Evolutionary conservation across 352 stramenopile genomes (phyloP), one percentile per base, ranked within the genome.

Genomic region (Globisporangium iwayamae): DNA sequence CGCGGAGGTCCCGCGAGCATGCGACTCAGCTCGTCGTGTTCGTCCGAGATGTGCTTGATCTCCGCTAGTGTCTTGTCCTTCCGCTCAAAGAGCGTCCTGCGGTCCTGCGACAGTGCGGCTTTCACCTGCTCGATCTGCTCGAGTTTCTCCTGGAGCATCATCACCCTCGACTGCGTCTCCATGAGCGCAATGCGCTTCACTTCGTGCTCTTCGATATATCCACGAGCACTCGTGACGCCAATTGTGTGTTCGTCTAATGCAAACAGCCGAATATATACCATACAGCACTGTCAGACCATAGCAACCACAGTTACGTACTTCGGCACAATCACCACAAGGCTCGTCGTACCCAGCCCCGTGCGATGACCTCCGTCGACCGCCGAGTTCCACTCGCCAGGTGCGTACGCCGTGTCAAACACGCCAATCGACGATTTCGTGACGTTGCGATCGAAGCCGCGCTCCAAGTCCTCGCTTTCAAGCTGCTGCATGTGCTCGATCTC

Each of bases 311-410:
- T 11, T 11, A 4, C 25, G 25, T 28, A 47, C 16, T 36, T 36
- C 51, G 36, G 16, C 45, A 51, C 32, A 41, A 60, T 2, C 16
- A 22, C n/a, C 48, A 53, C 11, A 10, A n/a, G 0, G 3, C 38
- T 71, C 68, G n/a, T 70, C 68, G n/a, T 70, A 93, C 84, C 82
- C 36, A 89, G 65, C 53, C 78, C 83, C 10, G 67, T 47, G 18
- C 61, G 74, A 61, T 76, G 50, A 0, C 78, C 83, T 25, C 83
- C 79, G 14, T 79, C 61, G 0, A 72, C 68, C 0, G 74, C 69
- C 6, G 79, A 91, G 39, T 83, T 65, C 75, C 78, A 93, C 63
- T 90, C 78, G 3, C 83, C 85, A 10, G 73, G 67, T 0, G 70
- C 70, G 43, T 78, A 75, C 0, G 71, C 45, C 0, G 79, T 89